Evolutionary conservation across 805 yeast genomes (phyloP), one percentile per base, ranked within the genome.

Genomic region (Ogataea ganodermae): DNA sequence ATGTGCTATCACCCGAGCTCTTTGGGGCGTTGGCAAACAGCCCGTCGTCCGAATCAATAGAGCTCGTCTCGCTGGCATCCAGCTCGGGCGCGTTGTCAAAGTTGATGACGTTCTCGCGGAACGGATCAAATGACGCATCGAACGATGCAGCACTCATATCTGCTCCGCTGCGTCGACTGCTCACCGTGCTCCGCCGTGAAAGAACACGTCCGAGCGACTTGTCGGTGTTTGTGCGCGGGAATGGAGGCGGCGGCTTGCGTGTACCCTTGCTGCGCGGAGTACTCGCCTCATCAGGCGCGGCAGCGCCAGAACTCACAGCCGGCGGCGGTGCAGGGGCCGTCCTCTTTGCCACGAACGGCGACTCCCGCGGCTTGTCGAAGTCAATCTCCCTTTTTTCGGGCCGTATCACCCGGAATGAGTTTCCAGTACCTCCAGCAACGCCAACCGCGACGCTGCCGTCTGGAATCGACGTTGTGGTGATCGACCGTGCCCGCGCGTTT

Each of bases 261-360:
- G 31, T 41, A 2, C 55, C 48, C 33, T 51, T 21, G 8, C 50
- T 43, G 13, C 42, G 17, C 12, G 33, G 39, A 12, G 53, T 14
- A 18, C 17, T 30, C 7, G 17, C 14, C 8, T 30, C 33, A 16
- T 30, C 33, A 14, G 33, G 3, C 24, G 8, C 24, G n/a, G n/a
- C n/a, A 6, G 35, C 14, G 6, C 41, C 37, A 14, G 39, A 41
- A n/a, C n/a, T n/a, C 2, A 86, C 86, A 4, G 87, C 86, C 7
- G 83, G 31, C 2, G 89, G 88, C 3, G 89, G 87, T 6, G 84
- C 86, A 0, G 89, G 90, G 0, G 89, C 86, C 10, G 75, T 80
- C 57, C 96, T 69, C 48, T 74, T 78, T 0, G 96, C 94, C 8
- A 86, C 80, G 18, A 78, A 86, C 1, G 96, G 95, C 0, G 96